phyloP scores from a whole-genome alignment of 805 yeast species.

The Candida tibetensis region DNA sequence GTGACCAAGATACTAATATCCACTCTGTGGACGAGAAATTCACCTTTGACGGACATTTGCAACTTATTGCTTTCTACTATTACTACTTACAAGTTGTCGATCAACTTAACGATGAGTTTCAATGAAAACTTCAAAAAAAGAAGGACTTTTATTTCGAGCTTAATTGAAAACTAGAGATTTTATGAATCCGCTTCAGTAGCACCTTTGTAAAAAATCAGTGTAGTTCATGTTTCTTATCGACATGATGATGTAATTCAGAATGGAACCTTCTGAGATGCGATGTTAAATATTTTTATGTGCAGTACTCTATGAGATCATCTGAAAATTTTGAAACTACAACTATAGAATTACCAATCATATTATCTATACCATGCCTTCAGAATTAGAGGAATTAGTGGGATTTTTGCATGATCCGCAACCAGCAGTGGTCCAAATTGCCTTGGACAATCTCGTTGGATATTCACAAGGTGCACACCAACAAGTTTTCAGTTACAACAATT shows the following conservation, averaged over 20 bases:
- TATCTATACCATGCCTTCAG: slow-evolving; percentile 40
- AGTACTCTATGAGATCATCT: neutral
- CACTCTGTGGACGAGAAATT: slow-evolving; percentile 38
- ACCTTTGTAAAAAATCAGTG: no score
- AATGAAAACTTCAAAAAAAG: no score
- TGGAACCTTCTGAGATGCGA: no score
- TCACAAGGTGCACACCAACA: slow-evolving; percentile 67
- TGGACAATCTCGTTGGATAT: slow-evolving; percentile 78
- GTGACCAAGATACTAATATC: slow-evolving; percentile 15
- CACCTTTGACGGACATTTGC: slow-evolving; percentile 31
- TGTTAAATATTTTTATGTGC: no score
- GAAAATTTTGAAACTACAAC: slow-evolving; percentile 2
- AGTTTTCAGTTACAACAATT: slow-evolving; percentile 68
- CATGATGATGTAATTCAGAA: no score
- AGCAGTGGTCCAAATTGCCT: slow-evolving; percentile 77
- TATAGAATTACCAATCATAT: no score
- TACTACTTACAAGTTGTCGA: slow-evolving; percentile 34
- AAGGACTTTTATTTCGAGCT: no score
- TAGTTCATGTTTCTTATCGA: no score
- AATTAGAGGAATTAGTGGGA: slow-evolving; percentile 58
- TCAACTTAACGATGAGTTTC: slow-evolving; percentile 10
- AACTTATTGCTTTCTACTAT: slow-evolving; percentile 37
- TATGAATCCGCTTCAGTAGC: no score
- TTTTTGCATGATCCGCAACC: slow-evolving; percentile 81
- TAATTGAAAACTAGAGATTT: no score